Conservation (phyloP, 2,329 filamentous ascomycete genomes). For the Peltaster fructicola region DNA sequence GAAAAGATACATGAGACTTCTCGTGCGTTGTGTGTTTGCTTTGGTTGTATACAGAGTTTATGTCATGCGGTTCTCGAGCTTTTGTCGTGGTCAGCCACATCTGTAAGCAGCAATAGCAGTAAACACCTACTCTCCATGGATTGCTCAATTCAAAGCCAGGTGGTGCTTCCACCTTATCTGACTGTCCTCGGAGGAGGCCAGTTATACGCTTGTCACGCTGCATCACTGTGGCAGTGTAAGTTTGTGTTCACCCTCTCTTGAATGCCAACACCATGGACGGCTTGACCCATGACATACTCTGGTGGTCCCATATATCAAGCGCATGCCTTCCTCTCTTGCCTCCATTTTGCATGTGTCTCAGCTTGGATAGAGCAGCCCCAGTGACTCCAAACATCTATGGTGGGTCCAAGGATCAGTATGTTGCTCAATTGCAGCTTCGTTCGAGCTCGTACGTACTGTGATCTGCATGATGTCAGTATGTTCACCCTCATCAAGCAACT, state of each 20-base stretch:
- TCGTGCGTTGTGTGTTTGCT: too few species aligned
- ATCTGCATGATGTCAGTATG: too few species aligned
- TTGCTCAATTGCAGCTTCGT: too few species aligned
- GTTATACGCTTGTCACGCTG: conserved; percentile 46
- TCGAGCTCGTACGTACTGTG: too few species aligned
- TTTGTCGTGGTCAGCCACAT: too few species aligned
- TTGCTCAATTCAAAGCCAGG: conserved; percentile 49
- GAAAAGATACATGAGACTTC: too few species aligned
- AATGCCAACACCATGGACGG: neutral
- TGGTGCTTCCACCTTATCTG: conserved; percentile 39
- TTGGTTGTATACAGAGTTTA: too few species aligned
- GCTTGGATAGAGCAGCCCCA: conserved; percentile 38
- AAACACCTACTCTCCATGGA: conserved; percentile 48
- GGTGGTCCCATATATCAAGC: conserved; percentile 46
- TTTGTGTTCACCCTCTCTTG: neutral
- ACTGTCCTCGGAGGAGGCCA: conserved; percentile 42
- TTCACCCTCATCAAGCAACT: conserved; percentile 1
- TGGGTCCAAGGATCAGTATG: too few species aligned
- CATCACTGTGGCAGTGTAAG: conserved; percentile 37
- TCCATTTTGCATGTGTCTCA: conserved; percentile 44
- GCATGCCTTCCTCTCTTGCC: conserved; percentile 43
- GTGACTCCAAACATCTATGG: conserved; percentile 42
- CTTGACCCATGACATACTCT: conserved; percentile 21
- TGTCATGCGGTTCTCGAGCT: too few species aligned
- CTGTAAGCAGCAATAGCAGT: too few species aligned